phyloP scores from a whole-genome alignment of 371 early-diverging fungal species.

The Lichtheimia ornata region DNA sequence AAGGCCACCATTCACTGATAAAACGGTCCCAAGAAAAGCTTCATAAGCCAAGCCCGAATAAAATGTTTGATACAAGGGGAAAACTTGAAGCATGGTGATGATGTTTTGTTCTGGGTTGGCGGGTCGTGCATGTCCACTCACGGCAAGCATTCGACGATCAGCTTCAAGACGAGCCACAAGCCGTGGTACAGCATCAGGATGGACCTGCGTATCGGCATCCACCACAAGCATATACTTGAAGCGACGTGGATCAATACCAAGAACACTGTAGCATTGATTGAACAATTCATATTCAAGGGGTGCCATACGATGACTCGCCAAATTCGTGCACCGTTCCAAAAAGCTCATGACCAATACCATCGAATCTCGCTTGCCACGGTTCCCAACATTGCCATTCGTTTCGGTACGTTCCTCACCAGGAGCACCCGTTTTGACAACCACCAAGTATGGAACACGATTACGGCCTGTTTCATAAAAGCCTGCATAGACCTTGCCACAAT shows the following conservation, averaged over 20 bases:
- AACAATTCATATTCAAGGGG: slow-evolving; percentile 50
- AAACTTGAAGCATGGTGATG: slow-evolving; percentile 51
- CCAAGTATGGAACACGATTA: slow-evolving; percentile 49
- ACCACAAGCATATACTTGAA: slow-evolving; percentile 52
- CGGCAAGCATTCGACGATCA: slow-evolving; percentile 39
- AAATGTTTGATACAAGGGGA: slow-evolving; percentile 42
- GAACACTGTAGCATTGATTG: slow-evolving; percentile 46
- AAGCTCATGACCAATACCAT: slow-evolving; percentile 42
- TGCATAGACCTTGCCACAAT: slow-evolving; percentile 47
- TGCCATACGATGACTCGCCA: slow-evolving; percentile 37
- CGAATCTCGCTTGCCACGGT: slow-evolving; percentile 56
- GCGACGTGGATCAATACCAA: slow-evolving; percentile 47
- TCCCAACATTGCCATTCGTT: slow-evolving; percentile 24
- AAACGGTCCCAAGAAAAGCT: slow-evolving; percentile 40
- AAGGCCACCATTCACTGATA: slow-evolving; percentile 44
- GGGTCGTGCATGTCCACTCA: slow-evolving; percentile 52
- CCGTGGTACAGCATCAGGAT: slow-evolving; percentile 35
- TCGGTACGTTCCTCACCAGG: slow-evolving; percentile 20
- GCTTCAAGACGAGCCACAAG: slow-evolving; percentile 40
- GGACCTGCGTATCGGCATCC: slow-evolving; percentile 51
- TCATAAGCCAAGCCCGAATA: slow-evolving; percentile 48
- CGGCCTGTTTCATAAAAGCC: slow-evolving; percentile 52
- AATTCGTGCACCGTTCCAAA: slow-evolving; percentile 49
- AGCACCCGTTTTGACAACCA: slow-evolving; percentile 47
- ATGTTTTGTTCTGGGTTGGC: slow-evolving; percentile 51